Evolutionary conservation across 2,329 filamentous ascomycete species (phyloP).

Genomic region (Monosporascus sp.): DNA sequence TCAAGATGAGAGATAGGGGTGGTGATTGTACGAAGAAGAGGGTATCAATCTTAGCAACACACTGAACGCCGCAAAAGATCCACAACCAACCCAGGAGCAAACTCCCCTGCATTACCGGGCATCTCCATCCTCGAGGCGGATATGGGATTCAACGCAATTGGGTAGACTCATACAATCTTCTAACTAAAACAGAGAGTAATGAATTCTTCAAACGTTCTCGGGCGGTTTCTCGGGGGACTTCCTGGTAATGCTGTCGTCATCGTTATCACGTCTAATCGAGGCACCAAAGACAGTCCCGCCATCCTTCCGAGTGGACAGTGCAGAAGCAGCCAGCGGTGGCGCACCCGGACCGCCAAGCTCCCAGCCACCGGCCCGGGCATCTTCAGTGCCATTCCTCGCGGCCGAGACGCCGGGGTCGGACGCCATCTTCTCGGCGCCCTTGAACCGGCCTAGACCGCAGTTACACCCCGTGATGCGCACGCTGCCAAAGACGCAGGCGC

Average conservation of each 20-base stretch:
- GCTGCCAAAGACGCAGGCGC: constrained; percentile 25
- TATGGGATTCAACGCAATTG: no score
- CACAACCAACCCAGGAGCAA: no score
- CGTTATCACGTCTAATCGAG: constrained; percentile 20
- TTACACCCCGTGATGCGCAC: constrained; percentile 21
- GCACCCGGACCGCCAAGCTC: constrained; percentile 30
- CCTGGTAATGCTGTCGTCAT: constrained; percentile 31
- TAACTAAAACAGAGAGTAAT: no score
- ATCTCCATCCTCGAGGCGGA: no score
- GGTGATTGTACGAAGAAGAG: no score
- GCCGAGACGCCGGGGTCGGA: constrained; percentile 38
- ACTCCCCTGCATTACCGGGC: no score
- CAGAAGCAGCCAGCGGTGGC: not conserved
- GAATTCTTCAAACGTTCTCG: constrained; percentile 29
- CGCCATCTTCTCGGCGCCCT: constrained; percentile 37
- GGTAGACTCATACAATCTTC: no score
- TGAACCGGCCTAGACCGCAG: constrained; percentile 33
- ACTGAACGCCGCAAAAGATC: no score
- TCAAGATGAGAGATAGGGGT: no score
- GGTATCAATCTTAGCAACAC: no score
- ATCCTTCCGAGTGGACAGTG: constrained; percentile 9
- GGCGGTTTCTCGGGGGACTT: constrained; percentile 31
- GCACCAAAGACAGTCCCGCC: constrained; percentile 12
- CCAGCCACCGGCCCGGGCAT: constrained; percentile 46
- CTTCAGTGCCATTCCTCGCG: constrained; percentile 31